A percentile compares a stretch with the other conserved stretches of the same genome.
Evolutionary conservation across 1,284 basidiomycete genomes (phyloP).

Genomic region (Porogramme epimiltina): DNA sequence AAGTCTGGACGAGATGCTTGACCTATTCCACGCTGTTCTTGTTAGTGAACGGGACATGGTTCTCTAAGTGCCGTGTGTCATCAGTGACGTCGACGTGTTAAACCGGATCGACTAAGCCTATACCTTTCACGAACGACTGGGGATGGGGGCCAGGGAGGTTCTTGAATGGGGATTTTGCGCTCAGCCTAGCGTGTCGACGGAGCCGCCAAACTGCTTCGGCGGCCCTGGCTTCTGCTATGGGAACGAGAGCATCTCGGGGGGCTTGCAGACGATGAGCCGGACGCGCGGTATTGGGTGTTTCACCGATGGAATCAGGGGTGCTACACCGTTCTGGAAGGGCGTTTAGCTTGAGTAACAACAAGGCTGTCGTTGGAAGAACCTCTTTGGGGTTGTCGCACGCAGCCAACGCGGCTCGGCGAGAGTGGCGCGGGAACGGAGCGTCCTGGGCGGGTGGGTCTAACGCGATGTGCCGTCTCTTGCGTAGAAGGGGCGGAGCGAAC

Average conservation of each 20-base stretch:
- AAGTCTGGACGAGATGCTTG: slow-evolving; percentile 13
- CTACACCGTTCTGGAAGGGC: too few species aligned
- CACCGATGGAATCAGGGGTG: slow-evolving; percentile 24
- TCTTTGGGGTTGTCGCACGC: too few species aligned
- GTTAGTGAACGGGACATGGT: slow-evolving; percentile 6
- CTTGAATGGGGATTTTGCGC: not conserved
- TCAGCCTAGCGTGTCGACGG: slow-evolving; percentile 45
- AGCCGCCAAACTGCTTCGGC: slow-evolving; percentile 49
- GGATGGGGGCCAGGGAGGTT: not conserved
- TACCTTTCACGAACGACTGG: not conserved
- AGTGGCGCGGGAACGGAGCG: not conserved
- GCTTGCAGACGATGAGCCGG: slow-evolving; percentile 68
- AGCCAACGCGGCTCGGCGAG: not conserved
- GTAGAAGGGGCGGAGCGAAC: slow-evolving; percentile 6
- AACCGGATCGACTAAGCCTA: not conserved
- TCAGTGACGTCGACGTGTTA: not conserved
- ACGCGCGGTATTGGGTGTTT: slow-evolving; percentile 53
- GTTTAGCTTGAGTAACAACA: too few species aligned
- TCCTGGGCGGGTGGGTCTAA: not conserved
- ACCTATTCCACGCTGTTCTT: slow-evolving; percentile 16
- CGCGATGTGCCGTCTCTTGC: slow-evolving; percentile 24
- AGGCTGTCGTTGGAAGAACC: too few species aligned
- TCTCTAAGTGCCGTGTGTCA: not conserved
- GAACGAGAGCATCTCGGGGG: slow-evolving; percentile 61
- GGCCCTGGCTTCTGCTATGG: slow-evolving; percentile 70